Evolutionary conservation across 1,139 yeast species (phyloP).

Genomic region (Magnusiomyces paraingens): DNA sequence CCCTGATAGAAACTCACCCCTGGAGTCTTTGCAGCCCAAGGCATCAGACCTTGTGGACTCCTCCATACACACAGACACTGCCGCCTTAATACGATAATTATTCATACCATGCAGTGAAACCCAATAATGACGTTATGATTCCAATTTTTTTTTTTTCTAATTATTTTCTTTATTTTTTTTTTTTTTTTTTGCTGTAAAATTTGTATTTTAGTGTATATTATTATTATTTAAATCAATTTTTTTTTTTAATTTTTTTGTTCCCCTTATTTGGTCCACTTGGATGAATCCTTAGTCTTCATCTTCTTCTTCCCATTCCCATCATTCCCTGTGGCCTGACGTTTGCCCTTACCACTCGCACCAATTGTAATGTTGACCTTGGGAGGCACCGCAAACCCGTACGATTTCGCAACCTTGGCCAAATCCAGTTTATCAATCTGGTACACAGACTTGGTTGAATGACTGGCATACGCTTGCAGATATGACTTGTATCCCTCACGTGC

Average conservation of each 20-base stretch:
- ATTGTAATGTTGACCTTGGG: conserved; percentile 96
- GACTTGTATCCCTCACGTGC: conserved; percentile 98
- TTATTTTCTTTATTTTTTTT: not conserved
- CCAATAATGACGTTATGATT: not conserved
- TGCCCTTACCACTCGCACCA: conserved; percentile 70
- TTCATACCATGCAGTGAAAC: not conserved
- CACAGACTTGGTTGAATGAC: conserved; percentile 91
- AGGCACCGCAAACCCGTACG: conserved; percentile 91
- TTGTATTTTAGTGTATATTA: not conserved
- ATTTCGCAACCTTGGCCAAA: conserved; percentile 87
- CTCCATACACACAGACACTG: no score
- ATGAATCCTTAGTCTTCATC: conserved; percentile 12
- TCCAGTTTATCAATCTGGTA: conserved; percentile 94
- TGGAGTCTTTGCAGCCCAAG: no score
- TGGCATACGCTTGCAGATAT: conserved; percentile 92
- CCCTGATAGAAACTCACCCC: not conserved
- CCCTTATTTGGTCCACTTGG: conserved; percentile 9
- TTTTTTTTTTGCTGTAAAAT: not conserved
- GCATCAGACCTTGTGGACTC: no score
- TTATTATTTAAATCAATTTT: not conserved
- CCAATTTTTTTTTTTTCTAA: not conserved
- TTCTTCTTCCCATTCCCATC: conserved; percentile 8
- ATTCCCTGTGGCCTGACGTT: conserved; percentile 7
- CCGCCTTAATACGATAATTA: not conserved
- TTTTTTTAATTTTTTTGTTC: not conserved